phyloP scores from a whole-genome alignment of 2,329 filamentous ascomycete species.

The Teratosphaeria destructans region DNA sequence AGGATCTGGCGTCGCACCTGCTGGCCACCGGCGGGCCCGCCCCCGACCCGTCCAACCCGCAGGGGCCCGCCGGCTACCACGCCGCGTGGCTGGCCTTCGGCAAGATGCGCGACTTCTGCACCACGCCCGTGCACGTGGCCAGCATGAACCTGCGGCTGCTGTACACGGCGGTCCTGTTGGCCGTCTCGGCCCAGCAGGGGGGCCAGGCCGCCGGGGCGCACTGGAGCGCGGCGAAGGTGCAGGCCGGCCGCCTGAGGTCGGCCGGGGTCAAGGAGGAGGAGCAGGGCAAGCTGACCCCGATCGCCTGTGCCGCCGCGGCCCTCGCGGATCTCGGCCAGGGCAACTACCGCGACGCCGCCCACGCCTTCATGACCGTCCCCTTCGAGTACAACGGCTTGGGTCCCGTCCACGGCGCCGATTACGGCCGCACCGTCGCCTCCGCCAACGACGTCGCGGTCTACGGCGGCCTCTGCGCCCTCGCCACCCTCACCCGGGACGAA shows the following conservation, averaged over 20 bases:
- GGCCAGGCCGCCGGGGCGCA: conserved; percentile 10
- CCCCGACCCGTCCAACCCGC: conserved; percentile 14
- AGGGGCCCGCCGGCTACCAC: conserved; percentile 42
- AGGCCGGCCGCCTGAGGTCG: conserved; percentile 40
- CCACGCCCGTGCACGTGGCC: conserved; percentile 68
- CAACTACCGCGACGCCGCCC: conserved; percentile 58
- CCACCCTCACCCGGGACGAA: conserved; percentile 72
- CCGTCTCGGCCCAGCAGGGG: conserved; percentile 41
- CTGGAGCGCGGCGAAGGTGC: conserved; percentile 51
- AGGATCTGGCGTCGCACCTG: conserved; percentile 78
- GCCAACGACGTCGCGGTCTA: conserved; percentile 88
- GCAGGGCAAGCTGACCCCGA: conserved; percentile 47
- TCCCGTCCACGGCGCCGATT: conserved; percentile 38
- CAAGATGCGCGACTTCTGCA: conserved; percentile 86
- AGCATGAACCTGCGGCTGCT: conserved; percentile 74
- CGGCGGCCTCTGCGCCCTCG: conserved; percentile 79
- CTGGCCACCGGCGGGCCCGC: conserved; percentile 56
- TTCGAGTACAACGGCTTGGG: conserved; percentile 34
- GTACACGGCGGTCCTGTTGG: conserved; percentile 68
- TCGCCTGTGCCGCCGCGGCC: conserved; percentile 54
- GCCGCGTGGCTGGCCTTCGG: conserved; percentile 67
- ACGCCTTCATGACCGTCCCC: conserved; percentile 56
- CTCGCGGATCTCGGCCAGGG: conserved; percentile 49
- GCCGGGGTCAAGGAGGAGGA: conserved; percentile 45
- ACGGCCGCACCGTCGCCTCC: conserved; percentile 62